These are phyloP conservation scores for Cardamine resedifolia DNA, from an alignment of 345 rosid genomes.

Conservation along the genomic window DNA sequence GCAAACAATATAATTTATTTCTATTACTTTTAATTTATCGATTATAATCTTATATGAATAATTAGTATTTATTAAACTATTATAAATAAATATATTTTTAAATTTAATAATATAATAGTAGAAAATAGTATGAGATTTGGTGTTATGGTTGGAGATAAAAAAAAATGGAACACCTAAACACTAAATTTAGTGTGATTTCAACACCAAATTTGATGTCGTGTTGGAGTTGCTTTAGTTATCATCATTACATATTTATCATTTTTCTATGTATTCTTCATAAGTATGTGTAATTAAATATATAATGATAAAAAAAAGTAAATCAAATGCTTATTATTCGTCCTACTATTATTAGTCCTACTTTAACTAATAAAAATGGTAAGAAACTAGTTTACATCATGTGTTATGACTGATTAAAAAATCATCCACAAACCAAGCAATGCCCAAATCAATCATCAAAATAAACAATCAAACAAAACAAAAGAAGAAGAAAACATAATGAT, in stretches of 20 bases:
- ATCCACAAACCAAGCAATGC: constrained; percentile 17
- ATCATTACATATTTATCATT: background rate
- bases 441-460: constrained; percentile 18
- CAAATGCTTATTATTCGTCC: background rate
- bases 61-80: too few species aligned
- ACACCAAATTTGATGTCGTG: too few species aligned
- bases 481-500: constrained; percentile 30
- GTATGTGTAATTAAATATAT: background rate
- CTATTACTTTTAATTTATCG: too few species aligned
- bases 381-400: constrained; percentile 3
- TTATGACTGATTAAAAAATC: constrained; percentile 10
- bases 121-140: too few species aligned
- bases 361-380: constrained; percentile 1
- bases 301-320: background rate
- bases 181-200: too few species aligned
- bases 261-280: background rate
- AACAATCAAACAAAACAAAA: constrained; percentile 15
- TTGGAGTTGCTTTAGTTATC: too few species aligned
- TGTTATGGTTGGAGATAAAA: too few species aligned
- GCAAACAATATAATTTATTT: too few species aligned
- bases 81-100: too few species aligned
- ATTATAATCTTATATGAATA: too few species aligned
- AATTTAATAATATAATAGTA: too few species aligned
- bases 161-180: too few species aligned
- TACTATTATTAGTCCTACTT: background rate